Base-by-base conservation (phyloP, 2,329 filamentous ascomycete species). In the Pyrenochaeta sp. region DNA sequence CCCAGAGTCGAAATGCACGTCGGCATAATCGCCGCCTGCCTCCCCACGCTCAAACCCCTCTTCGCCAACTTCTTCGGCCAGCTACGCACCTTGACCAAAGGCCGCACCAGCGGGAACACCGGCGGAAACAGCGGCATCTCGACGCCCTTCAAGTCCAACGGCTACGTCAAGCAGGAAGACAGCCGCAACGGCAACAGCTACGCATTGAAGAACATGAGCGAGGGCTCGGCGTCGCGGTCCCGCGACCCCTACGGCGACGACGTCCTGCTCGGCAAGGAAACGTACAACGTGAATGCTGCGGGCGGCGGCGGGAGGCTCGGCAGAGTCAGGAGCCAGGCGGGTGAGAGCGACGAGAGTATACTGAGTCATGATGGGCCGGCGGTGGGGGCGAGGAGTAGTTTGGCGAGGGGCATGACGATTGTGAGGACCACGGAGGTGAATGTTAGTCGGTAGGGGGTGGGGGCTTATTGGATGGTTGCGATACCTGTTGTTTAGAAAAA, bases 1-100 rank as follows among this genome's bases (percentile, higher is more conserved):
- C 21, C 11, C 21, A 60, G 55, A 27, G 58, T 67, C n/a, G 63
- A 67, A 34, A 57, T 67, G 52, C 53, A 66, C 44, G 48, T 66
- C 7, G 61, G 63, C n/a, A 64, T 67, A 35, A 59, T 60, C 22
- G 63, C 61, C 8, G 60, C 61, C 21, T 63, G 58, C 24, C 55
- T 67, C 1, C 63, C 63, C 7, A 62, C 63, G 3, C 53, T 65
- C 19, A 65, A 61, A 37, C 55, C 63, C 7, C 50, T 67, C 26
- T 53, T 66, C 27, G 51, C 60, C 11, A 51, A 41, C 44, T 57
- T 58, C 44, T 62, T 63, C 45, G 54, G 51, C 35, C 35, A 39
- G 7, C 31, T 63, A 10, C 51, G 57, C 23, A 50, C 55, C 62
- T 41, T 61, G 6, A 55, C 51, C 6, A 51, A 45, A 27, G 51